phyloP scores from a whole-genome alignment of 495 filamentous ascomycete genomes.

The Ramalina intermedia region DNA sequence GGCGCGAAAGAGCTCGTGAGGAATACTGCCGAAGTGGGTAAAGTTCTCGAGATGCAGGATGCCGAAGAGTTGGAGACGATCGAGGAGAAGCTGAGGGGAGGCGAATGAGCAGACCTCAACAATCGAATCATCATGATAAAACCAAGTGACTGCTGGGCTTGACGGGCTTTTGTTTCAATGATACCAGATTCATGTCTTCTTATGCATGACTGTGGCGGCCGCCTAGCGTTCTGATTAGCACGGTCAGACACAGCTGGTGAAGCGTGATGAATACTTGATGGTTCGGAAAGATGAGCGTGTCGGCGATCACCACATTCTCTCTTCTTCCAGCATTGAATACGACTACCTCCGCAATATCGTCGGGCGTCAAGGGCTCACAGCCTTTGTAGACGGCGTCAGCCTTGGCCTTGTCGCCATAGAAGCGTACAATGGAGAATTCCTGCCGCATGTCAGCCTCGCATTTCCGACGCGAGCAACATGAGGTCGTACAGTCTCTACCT shows the following conservation, averaged over 20 bases:
- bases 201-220: constrained; percentile 40
- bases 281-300: constrained; percentile 80
- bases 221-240: constrained; percentile 21
- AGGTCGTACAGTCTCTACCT: constrained; percentile 73
- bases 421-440: constrained; percentile 91
- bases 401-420: constrained; percentile 82
- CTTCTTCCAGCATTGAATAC: constrained; percentile 79
- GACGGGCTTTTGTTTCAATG: background rate
- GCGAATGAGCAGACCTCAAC: constrained; percentile 1
- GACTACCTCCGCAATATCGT: constrained; percentile 88
- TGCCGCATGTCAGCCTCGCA: constrained; percentile 20
- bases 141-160: background rate
- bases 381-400: constrained; percentile 92
- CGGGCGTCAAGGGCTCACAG: constrained; percentile 80
- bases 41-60: constrained; percentile 63
- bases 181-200: constrained; percentile 21
- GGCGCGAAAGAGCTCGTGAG: constrained; percentile 90
- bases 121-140: background rate
- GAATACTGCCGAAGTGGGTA: constrained; percentile 71
- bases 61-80: constrained; percentile 65
- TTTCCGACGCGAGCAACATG: background rate
- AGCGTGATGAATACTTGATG: constrained; percentile 51
- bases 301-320: constrained; percentile 92
- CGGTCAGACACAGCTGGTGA: background rate
- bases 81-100: constrained; percentile 46